Evolutionary conservation across 1,284 basidiomycete species (phyloP), one percentile per base, ranked within the genome.

Genomic region (Tylopilus orsonianus): DNA sequence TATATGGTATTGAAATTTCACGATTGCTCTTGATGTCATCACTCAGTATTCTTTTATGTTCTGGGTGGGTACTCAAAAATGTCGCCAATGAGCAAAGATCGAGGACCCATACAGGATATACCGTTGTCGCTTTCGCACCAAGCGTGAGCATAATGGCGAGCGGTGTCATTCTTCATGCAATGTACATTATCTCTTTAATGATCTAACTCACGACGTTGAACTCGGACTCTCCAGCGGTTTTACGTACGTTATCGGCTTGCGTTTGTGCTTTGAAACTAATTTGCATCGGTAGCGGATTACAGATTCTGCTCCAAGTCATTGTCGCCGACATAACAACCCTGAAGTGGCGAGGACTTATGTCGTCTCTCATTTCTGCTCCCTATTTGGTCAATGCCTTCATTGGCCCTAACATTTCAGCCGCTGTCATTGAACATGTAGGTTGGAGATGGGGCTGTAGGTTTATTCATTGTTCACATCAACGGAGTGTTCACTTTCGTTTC

Each of bases 271-370:
- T 14, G 41, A 23, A 13, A 36, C 30, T 58, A 14, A 60, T 22
- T n/a, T 5, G 12, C 29, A 22, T 41, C n/a, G 26, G 14, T 47
- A 77, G 71, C 46, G 84, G 85, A 12, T 71, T 90, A 19, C 87
- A 90, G 66, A 73, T 91, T 37, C 74, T 90, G 10, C 82, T 80
- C 14, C 82, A 85, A 54, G 81, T 90, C 52, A 77, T 88, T 58
- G 83, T 87, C 48, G 89, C 89, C 16, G 90, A 93, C 61, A 83
- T 87, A 56, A 91, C 90, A 3, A 85, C 82, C 2, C 77, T 91
- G 10, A 77, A 82, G 60, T 92, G 87, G 85, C 79, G 90, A 49
- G 88, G 87, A 10, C 72, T 92, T 9, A 78, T 87, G 16, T 77
- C 81, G 2, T 75, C 76, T 13, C 66, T 87, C n/a, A 77, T 80